Conservation (phyloP, 2,329 filamentous ascomycete species). For the Metarhizium brunneum region DNA sequence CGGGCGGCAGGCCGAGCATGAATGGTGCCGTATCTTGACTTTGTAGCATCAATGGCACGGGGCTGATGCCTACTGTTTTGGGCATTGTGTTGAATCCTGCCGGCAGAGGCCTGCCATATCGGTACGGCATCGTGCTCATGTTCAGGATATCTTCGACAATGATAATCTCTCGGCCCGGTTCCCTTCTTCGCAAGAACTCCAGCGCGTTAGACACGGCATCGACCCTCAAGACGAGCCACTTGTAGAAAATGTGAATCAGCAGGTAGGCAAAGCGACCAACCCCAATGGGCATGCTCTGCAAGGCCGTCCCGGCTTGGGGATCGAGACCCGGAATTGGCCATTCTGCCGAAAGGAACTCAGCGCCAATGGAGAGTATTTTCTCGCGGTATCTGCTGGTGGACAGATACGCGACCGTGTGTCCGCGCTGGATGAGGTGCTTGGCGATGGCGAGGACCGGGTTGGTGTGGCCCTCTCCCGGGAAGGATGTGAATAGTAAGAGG, state of each 20-base stretch:
- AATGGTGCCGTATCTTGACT: slow-evolving; percentile 23
- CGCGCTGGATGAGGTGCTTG: slow-evolving; percentile 19
- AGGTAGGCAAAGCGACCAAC: slow-evolving; percentile 4
- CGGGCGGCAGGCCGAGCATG: slow-evolving; percentile 20
- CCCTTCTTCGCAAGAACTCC: slow-evolving; percentile 12
- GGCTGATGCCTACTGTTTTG: slow-evolving; percentile 21
- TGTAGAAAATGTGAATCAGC: slow-evolving; percentile 8
- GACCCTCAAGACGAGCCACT: background rate
- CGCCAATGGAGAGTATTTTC: slow-evolving; percentile 22
- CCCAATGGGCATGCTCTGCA: slow-evolving; percentile 8
- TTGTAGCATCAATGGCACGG: slow-evolving; percentile 18
- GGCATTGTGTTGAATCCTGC: slow-evolving; percentile 15
- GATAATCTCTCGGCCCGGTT: slow-evolving; percentile 22
- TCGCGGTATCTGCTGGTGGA: slow-evolving; percentile 18
- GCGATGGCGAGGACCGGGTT: slow-evolving; percentile 19
- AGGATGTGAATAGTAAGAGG: slow-evolving; percentile 12
- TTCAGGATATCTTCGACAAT: slow-evolving; percentile 22
- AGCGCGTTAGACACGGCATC: slow-evolving; percentile 8
- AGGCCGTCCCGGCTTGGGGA: background rate
- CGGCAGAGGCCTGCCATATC: slow-evolving; percentile 14
- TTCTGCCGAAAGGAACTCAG: slow-evolving; percentile 18
- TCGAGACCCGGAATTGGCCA: background rate
- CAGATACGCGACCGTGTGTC: slow-evolving; percentile 29
- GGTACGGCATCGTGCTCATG: slow-evolving; percentile 19
- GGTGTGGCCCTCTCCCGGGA: slow-evolving; percentile 13